Conservation (phyloP, 331 rosid species). For the Quercus phellos region DNA sequence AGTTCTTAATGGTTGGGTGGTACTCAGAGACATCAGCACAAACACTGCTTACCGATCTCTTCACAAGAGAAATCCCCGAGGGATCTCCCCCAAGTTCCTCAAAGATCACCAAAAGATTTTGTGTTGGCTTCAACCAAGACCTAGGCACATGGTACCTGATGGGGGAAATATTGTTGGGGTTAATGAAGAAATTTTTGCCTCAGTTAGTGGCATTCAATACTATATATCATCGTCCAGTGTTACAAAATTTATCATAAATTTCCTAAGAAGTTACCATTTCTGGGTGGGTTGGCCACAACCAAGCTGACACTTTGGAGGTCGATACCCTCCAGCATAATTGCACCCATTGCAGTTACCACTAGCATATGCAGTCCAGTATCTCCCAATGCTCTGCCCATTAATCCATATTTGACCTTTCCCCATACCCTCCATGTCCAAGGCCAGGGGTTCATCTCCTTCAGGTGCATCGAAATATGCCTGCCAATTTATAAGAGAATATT, state of each 20-base stretch:
- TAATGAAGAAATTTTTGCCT: constrained; percentile 8
- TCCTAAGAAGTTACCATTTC: constrained; percentile 50
- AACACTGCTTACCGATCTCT: constrained; percentile 71
- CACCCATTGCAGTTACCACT: constrained; percentile 71
- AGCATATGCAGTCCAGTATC: constrained; percentile 89
- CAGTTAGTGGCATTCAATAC: constrained; percentile 2
- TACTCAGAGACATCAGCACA: constrained; percentile 86
- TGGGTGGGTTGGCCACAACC: constrained; percentile 95
- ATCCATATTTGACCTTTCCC: constrained; percentile 99
- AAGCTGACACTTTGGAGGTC: constrained; percentile 75
- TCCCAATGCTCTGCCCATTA: constrained; percentile 84
- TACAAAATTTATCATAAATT: not conserved
- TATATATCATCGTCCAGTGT: not conserved
- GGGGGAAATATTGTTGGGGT: constrained; percentile 13
- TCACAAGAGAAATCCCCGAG: constrained; percentile 68
- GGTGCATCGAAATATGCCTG: constrained; percentile 90
- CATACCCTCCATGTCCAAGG: constrained; percentile 93
- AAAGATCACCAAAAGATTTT: constrained; percentile 74
- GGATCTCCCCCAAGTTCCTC: constrained; percentile 98
- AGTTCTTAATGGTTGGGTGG: constrained; percentile 83
- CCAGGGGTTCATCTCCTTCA: constrained; percentile 81
- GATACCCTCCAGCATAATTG: constrained; percentile 62
- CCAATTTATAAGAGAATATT: constrained; percentile 20
- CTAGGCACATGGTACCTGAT: constrained; percentile 96
- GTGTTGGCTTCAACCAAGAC: constrained; percentile 85